A percentile compares a stretch with the other conserved stretches of the same genome.
These are phyloP conservation scores for Amauroascus verrucosus DNA, from an alignment of 2,329 filamentous ascomycete species.

Conservation along the genomic window DNA sequence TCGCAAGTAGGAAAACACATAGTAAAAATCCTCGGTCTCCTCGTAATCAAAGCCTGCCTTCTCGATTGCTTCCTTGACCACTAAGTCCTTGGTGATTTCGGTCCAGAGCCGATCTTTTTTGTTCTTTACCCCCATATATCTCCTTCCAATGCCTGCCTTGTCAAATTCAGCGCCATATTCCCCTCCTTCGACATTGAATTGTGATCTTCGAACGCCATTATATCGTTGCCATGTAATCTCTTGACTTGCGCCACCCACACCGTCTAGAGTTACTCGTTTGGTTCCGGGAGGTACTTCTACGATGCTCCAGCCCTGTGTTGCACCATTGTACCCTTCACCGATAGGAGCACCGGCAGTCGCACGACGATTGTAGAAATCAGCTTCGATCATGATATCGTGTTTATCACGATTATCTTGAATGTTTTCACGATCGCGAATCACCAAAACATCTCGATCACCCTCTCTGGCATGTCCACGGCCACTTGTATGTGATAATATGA, in stretches of 20 bases:
- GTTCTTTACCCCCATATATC: conserved; percentile 32
- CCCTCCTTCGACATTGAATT: conserved; percentile 61
- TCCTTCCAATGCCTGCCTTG: conserved; percentile 35
- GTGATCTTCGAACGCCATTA: conserved; percentile 63
- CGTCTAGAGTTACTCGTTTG: conserved; percentile 71
- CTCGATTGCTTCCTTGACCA: conserved; percentile 77
- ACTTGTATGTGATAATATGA: conserved; percentile 17
- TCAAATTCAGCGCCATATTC: conserved; percentile 40
- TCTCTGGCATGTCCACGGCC: conserved; percentile 23
- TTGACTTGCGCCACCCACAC: conserved; percentile 60
- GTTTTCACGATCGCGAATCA: conserved; percentile 17
- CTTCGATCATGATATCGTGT: conserved; percentile 44
- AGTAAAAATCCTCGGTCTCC: conserved; percentile 81
- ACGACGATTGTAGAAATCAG: conserved; percentile 56
- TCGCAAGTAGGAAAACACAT: conserved; percentile 80
- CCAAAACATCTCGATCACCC: conserved; percentile 20
- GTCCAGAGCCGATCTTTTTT: conserved; percentile 69
- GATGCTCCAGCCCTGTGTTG: conserved; percentile 67
- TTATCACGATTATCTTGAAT: conserved; percentile 23
- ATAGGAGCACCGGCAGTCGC: conserved; percentile 57
- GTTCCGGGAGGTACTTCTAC: conserved; percentile 78
- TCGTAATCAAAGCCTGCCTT: conserved; percentile 77
- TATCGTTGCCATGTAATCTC: conserved; percentile 72
- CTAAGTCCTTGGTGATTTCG: conserved; percentile 88
- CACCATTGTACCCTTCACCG: conserved; percentile 64